These are phyloP conservation scores for Conticribra guillardii DNA, from an alignment of 108 stramenopile genomes.

Conservation along the genomic window DNA sequence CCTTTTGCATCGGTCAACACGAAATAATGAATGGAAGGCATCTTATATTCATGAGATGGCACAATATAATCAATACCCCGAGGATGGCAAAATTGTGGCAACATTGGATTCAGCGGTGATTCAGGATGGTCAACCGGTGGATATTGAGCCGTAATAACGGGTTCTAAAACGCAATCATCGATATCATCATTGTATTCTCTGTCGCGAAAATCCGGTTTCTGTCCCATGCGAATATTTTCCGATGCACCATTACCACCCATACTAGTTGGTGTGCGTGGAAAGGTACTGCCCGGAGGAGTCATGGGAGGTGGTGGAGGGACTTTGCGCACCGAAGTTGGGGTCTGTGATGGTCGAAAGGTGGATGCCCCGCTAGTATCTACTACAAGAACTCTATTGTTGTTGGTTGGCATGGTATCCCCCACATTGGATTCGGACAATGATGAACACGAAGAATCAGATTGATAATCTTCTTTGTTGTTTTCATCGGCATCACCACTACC, in stretches of 20 bases:
- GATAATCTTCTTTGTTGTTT: no score
- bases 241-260: slow-evolving; percentile 18
- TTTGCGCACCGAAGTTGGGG: neutral
- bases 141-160: slow-evolving; percentile 79
- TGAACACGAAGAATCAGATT: neutral
- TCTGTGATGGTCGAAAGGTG: slow-evolving; percentile 32
- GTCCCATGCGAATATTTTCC: slow-evolving; percentile 46
- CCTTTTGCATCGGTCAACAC: slow-evolving; percentile 85
- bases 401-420: neutral
- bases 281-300: neutral
- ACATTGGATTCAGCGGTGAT: slow-evolving; percentile 83
- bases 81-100: slow-evolving; percentile 85
- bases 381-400: neutral
- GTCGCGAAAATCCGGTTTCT: slow-evolving; percentile 10
- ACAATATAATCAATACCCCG: slow-evolving; percentile 63
- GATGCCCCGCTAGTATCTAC: slow-evolving; percentile 7
- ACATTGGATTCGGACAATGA: neutral
- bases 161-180: slow-evolving; percentile 56
- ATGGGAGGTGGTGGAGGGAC: slow-evolving; percentile 1
- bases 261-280: neutral
- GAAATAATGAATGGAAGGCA: slow-evolving; percentile 88
- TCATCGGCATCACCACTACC: no score
- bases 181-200: slow-evolving; percentile 41
- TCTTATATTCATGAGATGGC: slow-evolving; percentile 63
- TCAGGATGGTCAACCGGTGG: slow-evolving; percentile 72